Base-by-base conservation (phyloP, 2,329 filamentous ascomycete species). In the Phyllosticta citrichinensis region DNA sequence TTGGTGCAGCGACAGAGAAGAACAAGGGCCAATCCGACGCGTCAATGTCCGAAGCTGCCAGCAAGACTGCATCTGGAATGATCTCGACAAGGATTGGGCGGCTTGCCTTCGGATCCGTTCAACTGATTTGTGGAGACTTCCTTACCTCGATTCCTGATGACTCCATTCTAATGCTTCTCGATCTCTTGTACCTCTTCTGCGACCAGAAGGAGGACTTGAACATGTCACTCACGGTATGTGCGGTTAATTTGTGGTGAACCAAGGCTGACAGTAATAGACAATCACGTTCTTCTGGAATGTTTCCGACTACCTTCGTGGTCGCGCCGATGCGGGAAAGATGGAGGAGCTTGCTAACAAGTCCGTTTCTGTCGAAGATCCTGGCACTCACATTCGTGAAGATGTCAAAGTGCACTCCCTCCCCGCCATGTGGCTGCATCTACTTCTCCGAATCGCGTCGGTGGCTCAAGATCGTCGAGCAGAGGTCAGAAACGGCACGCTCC, bases 261-360 rank as follows among this genome's bases (percentile, higher is more conserved):
- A 12, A 33, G 56, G 14, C 20, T 40, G 58, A 22, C 10, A 19
- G 3, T 20, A 9, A 58, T 56, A 90, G 84, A 94, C 92, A 1
- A 89, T 96, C 9, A 96, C 93, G 0, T 94, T 96, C 70, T 96
- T 96, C 72, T 97, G 92, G 91, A 92, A 93, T 59, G 83, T 97
- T 8, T 96, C 93, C 0, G 92, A 97, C 72, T 94, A 92, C 65
- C 79, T 97, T 20, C 81, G 83, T 61, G 74, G 75, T 8, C 76
- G 78, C 47, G 77, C 77, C 56, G 75, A 78, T 22, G 67, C 70
- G 4, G 68, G 72, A 2, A 67, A 67, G 22, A 65, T 79, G 1
- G 70, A 71, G 9, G 60, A 57, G 20, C 35, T 62, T 11, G 60
- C 60, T n/a, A 33, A 35, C 1, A 64, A 64, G 40, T 56, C 57